Evolutionary conservation across 805 yeast species (phyloP), one percentile per base, ranked within the genome.

Genomic region (Lipomyces oligophaga): DNA sequence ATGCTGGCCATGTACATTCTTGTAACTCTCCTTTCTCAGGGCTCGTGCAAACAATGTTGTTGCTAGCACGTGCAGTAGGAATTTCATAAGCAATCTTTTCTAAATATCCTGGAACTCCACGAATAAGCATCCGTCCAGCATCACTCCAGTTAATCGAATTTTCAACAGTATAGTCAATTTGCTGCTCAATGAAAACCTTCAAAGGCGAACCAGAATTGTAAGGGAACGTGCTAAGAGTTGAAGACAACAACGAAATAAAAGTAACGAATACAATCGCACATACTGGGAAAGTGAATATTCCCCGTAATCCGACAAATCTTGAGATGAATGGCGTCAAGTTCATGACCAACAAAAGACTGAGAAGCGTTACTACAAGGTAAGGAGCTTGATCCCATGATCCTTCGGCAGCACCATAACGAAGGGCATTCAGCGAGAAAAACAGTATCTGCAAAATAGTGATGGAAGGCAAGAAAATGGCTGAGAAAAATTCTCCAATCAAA

Each of bases 361-460:
- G 22, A 21, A 38, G 15, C n/a, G 49, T 33, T 15, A 45, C 15
- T 20, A 21, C 16, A 11, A 31, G 43, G 20, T 43, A 50, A 7
- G 45, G n/a, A n/a, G n/a, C n/a, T n/a, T n/a, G n/a, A n/a, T n/a
- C n/a, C n/a, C n/a, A n/a, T n/a, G 44, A 28, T 11, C 56, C 56
- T 20, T 52, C 56, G 5, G 49, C 46, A 16, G 43, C 43, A 3
- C 50, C 37, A 19, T 44, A 33, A 7, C 56, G 35, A 15, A 49
- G 21, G 2, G 55, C 35, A 10, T 34, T 32, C 27, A 52, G 22
- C 5, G 47, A 15, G 30, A 40, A 40, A 21, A 49, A 52, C 4
- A 31, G 31, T 4, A 40, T 4, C 13, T 38, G 43, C 2, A 43
- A 8, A 13, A 41, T 26, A 5, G 41, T 20, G 2, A 35, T 34